Evolutionary conservation across 768 basidiomycete species (phyloP).

Genomic region (Mycena maculata): DNA sequence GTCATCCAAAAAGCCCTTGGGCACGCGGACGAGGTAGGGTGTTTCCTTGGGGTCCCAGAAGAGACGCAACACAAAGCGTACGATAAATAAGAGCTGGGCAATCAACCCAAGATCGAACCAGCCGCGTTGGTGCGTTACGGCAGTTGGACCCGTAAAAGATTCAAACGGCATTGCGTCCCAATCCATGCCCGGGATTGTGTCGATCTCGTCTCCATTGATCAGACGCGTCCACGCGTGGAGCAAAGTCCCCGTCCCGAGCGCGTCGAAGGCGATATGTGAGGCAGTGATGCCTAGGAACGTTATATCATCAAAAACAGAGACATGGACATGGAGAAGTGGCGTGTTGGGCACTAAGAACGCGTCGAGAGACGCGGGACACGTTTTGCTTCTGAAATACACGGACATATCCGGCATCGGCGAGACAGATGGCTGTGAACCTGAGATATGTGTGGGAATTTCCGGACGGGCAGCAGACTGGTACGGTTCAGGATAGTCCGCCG

Average conservation of each 20-base stretch:
- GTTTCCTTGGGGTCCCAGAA: slow-evolving; percentile 19
- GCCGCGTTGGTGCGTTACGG: background rate
- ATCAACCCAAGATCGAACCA: slow-evolving; percentile 22
- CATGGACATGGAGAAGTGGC: slow-evolving; percentile 20
- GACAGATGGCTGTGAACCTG: slow-evolving; percentile 2
- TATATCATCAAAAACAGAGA: slow-evolving; percentile 19
- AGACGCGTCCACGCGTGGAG: slow-evolving; percentile 26
- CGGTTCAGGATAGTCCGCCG: slow-evolving; percentile 12
- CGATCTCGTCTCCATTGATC: slow-evolving; percentile 19
- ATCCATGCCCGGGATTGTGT: slow-evolving; percentile 21
- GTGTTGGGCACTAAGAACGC: slow-evolving; percentile 18
- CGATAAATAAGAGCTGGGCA: slow-evolving; percentile 10
- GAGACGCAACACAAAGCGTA: slow-evolving; percentile 13
- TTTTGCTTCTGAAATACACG: slow-evolving; percentile 2
- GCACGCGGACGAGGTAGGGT: slow-evolving; percentile 8
- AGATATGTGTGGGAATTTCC: background rate
- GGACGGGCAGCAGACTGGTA: slow-evolving; percentile 13
- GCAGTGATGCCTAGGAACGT: slow-evolving; percentile 28
- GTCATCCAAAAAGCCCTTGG: slow-evolving; percentile 22
- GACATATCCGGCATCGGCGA: background rate
- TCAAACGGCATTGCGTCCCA: slow-evolving; percentile 7
- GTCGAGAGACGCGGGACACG: slow-evolving; percentile 10
- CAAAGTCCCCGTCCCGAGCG: slow-evolving; percentile 16
- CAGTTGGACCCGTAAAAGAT: background rate
- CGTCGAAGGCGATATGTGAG: slow-evolving; percentile 22